Evolutionary conservation across 208 protist species (phyloP).

Genomic region (Crithidia mellificae): DNA sequence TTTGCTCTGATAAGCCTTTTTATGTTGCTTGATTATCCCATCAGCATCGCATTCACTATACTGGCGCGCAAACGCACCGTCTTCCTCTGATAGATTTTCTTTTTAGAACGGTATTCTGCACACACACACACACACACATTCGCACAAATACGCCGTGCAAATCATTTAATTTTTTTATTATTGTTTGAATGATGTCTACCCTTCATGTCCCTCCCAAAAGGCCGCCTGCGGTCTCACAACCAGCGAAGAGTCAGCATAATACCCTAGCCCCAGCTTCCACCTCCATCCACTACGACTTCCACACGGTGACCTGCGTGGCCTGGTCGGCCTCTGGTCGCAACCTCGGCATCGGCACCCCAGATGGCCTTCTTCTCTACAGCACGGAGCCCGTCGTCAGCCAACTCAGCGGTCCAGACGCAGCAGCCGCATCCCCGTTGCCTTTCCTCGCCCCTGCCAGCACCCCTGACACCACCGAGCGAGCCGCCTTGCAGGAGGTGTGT

Average conservation of each 20-base stretch:
- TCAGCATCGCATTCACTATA: no score
- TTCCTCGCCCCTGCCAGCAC: neutral
- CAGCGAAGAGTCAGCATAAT: neutral
- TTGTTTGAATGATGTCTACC: no score
- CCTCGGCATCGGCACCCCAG: conserved; percentile 56
- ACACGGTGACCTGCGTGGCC: conserved; percentile 62
- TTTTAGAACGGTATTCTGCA: no score
- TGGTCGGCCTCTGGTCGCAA: conserved; percentile 65
- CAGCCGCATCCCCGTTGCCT: neutral
- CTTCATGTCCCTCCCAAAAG: neutral
- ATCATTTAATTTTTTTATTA: no score
- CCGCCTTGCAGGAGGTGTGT: conserved; percentile 45
- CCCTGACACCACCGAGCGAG: neutral
- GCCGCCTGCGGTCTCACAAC: neutral
- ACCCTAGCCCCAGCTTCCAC: neutral
- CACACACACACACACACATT: no score
- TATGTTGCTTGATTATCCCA: no score
- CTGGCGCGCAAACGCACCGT: no score
- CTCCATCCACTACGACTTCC: conserved; percentile 24
- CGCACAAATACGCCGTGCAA: no score
- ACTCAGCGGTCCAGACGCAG: conserved; percentile 2
- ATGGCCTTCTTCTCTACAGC: conserved; percentile 76
- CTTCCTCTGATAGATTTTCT: no score
- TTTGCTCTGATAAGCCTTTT: no score
- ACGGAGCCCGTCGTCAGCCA: conserved; percentile 37